These are phyloP conservation scores for Ophiostoma himal-ulmi DNA, from an alignment of 2,329 filamentous ascomycete genomes.

Conservation along the genomic window DNA sequence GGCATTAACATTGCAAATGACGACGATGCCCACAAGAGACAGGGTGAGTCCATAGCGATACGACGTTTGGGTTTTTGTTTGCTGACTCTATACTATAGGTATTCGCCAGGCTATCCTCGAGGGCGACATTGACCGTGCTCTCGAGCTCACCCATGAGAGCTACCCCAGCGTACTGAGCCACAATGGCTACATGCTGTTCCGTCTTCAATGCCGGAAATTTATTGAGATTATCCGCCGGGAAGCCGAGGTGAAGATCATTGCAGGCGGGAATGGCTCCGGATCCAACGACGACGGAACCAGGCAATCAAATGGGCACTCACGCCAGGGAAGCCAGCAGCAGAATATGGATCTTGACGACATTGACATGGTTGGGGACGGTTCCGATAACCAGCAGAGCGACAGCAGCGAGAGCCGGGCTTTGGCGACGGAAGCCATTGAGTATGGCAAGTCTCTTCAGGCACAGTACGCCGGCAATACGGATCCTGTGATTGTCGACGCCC, in stretches of 20 bases:
- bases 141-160: constrained; percentile 71
- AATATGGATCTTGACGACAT: constrained; percentile 55
- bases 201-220: constrained; percentile 82
- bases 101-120: constrained; percentile 84
- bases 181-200: constrained; percentile 82
- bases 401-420: constrained; percentile 40
- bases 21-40: constrained; percentile 76
- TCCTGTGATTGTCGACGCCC: constrained; percentile 62
- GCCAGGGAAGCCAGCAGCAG: constrained; percentile 35
- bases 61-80: neutral
- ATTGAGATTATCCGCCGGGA: constrained; percentile 85
- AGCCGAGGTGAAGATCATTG: constrained; percentile 54
- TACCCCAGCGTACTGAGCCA: constrained; percentile 76
- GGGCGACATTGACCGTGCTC: constrained; percentile 82
- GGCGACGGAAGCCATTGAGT: constrained; percentile 64
- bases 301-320: constrained; percentile 31
- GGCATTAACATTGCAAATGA: constrained; percentile 70
- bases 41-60: constrained; percentile 55
- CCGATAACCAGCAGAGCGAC: constrained; percentile 17
- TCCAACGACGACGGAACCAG: neutral
- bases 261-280: neutral
- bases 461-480: constrained; percentile 71
- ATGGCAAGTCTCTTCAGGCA: constrained; percentile 69
- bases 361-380: constrained; percentile 47
- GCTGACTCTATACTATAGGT: constrained; percentile 43